Conservation (phyloP, 2,329 filamentous ascomycete species). For the Fusarium chaquense region DNA sequence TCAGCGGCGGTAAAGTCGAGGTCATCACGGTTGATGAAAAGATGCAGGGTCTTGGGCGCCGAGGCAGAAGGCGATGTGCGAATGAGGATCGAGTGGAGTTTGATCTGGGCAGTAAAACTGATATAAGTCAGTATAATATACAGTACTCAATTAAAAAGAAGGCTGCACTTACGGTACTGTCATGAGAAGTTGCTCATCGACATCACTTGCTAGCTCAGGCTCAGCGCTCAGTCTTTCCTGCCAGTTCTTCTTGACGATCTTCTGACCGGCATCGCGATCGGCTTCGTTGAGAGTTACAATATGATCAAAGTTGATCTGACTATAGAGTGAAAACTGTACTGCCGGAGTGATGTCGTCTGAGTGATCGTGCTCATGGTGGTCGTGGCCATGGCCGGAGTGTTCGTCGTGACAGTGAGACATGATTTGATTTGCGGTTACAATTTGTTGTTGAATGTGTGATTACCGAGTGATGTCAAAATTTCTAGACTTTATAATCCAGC, state of each 20-base stretch:
- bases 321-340: slow-evolving; percentile 89
- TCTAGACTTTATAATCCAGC: background rate
- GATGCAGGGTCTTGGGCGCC: slow-evolving; percentile 84
- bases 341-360: slow-evolving; percentile 92
- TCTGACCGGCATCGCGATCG: slow-evolving; percentile 73
- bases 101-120: slow-evolving; percentile 93
- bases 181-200: slow-evolving; percentile 94
- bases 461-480: background rate
- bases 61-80: slow-evolving; percentile 78
- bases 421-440: slow-evolving; percentile 30
- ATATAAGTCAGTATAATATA: background rate
- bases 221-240: slow-evolving; percentile 76
- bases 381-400: slow-evolving; percentile 64
- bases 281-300: slow-evolving; percentile 89
- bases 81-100: slow-evolving; percentile 88
- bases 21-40: slow-evolving; percentile 88
- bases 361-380: slow-evolving; percentile 80
- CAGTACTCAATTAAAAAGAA: background rate
- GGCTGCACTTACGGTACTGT: slow-evolving; percentile 78
- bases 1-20: slow-evolving; percentile 85
- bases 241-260: slow-evolving; percentile 92
- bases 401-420: slow-evolving; percentile 66
- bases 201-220: slow-evolving; percentile 85
- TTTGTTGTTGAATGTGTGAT: background rate
- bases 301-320: slow-evolving; percentile 89